Percentiles rank a stretch among this genome's conserved stretches.
Evolutionary conservation across 352 stramenopile genomes (phyloP).

Genomic region (Globisporangium acanthophoron): DNA sequence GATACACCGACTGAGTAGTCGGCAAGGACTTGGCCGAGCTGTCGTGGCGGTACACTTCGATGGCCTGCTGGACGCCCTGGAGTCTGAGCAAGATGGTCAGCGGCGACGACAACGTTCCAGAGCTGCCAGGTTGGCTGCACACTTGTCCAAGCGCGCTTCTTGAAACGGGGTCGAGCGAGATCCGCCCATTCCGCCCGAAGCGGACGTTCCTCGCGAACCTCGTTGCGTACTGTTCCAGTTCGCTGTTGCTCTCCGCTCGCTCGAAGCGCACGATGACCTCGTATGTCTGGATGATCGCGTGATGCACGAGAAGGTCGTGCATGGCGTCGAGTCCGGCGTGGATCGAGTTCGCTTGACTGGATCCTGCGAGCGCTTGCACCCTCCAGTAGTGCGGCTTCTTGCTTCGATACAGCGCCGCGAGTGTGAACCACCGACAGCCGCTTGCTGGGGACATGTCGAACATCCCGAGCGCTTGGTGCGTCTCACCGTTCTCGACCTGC

Average conservation of each 20-base stretch:
- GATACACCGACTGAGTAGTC: slow-evolving; percentile 49
- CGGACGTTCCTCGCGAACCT: slow-evolving; percentile 53
- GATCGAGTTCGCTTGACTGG: slow-evolving; percentile 38
- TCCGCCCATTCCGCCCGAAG: slow-evolving; percentile 55
- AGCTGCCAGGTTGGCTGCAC: background rate
- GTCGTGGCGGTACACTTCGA: slow-evolving; percentile 46
- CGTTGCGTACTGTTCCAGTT: slow-evolving; percentile 35
- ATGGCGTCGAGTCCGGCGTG: slow-evolving; percentile 44
- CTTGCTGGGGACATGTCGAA: slow-evolving; percentile 29
- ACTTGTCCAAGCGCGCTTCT: background rate
- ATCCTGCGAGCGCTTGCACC: slow-evolving; percentile 39
- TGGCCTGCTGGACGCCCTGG: slow-evolving; percentile 22
- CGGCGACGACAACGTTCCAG: background rate
- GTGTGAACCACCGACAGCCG: slow-evolving; percentile 41
- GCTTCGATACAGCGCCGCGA: slow-evolving; percentile 46
- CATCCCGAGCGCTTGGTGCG: slow-evolving; percentile 34
- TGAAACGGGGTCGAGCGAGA: slow-evolving; percentile 24
- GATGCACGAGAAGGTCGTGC: slow-evolving; percentile 37
- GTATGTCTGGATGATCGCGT: slow-evolving; percentile 56
- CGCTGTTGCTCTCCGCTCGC: slow-evolving; percentile 5
- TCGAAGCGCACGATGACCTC: slow-evolving; percentile 42
- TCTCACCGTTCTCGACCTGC: slow-evolving; percentile 52
- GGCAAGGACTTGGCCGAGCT: slow-evolving; percentile 23
- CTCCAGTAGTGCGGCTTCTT: slow-evolving; percentile 44
- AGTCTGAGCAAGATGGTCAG: slow-evolving; percentile 39